Percentiles rank a stretch among this genome's conserved stretches.
These are phyloP conservation scores for Corinectria fuckeliana DNA, from an alignment of 2,329 filamentous ascomycete genomes.

Conservation along the genomic window DNA sequence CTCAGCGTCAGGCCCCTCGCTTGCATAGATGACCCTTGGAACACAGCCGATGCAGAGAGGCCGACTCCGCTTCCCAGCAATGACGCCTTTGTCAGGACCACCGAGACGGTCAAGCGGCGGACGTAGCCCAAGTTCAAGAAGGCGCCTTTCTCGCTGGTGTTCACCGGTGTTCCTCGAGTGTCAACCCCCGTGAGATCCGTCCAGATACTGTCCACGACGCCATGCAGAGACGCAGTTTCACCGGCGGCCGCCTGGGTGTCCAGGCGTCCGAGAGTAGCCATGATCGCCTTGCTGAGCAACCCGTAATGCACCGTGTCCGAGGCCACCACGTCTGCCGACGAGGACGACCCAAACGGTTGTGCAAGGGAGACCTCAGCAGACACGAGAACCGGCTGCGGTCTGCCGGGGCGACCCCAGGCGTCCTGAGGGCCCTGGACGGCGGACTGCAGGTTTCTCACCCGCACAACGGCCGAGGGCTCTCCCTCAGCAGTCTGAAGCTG, in stretches of 20 bases:
- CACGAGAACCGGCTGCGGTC: conserved; percentile 67
- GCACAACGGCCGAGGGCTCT: conserved; percentile 55
- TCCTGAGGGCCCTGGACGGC: conserved; percentile 65
- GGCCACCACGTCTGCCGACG: conserved; percentile 65
- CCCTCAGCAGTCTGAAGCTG: conserved; percentile 36
- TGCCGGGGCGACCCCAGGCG: conserved; percentile 68
- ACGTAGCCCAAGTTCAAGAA: conserved; percentile 47
- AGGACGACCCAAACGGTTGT: conserved; percentile 63
- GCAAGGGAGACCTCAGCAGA: conserved; percentile 65
- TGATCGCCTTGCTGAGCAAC: conserved; percentile 69
- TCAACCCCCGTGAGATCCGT: conserved; percentile 38
- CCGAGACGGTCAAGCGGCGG: conserved; percentile 56
- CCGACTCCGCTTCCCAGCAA: conserved; percentile 68
- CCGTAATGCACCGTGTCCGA: conserved; percentile 81
- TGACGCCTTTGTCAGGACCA: conserved; percentile 72
- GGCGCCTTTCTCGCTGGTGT: conserved; percentile 15
- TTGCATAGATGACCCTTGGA: conserved; percentile 39
- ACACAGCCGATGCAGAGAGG: conserved; percentile 55
- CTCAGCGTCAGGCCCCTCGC: conserved; percentile 48
- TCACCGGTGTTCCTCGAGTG: conserved; percentile 18
- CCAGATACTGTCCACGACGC: conserved; percentile 44
- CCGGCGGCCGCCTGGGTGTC: not conserved
- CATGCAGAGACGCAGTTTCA: conserved; percentile 30
- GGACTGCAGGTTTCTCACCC: conserved; percentile 67
- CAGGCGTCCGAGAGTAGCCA: conserved; percentile 52